Percentiles rank a stretch among this genome's conserved stretches.
Conservation (phyloP, 2,329 filamentous ascomycete genomes). For the Cytospora leucostoma region DNA sequence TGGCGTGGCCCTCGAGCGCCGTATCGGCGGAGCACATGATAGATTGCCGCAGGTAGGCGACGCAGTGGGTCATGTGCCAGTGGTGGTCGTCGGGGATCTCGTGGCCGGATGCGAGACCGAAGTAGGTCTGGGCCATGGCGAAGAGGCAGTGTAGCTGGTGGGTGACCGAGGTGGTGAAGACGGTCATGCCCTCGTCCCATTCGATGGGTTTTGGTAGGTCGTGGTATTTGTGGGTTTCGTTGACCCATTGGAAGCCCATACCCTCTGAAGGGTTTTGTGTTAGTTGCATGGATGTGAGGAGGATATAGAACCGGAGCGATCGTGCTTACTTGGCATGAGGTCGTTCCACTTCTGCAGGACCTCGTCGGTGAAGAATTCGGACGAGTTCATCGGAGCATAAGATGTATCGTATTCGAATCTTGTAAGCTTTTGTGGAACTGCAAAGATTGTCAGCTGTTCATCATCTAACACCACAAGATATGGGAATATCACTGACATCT, state of each 20-base stretch:
- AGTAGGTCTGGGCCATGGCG: constrained; percentile 41
- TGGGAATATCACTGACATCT: constrained; percentile 31
- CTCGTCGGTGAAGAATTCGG: constrained; percentile 41
- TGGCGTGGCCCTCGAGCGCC: constrained; percentile 48
- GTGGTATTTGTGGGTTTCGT: constrained; percentile 40
- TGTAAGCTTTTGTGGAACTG: constrained; percentile 37
- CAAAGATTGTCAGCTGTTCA: constrained; percentile 11
- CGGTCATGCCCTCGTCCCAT: constrained; percentile 38
- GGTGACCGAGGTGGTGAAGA: constrained; percentile 42
- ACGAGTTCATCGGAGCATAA: constrained; percentile 40
- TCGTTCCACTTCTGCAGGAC: constrained; percentile 40
- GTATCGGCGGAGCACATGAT: constrained; percentile 50
- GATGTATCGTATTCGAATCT: constrained; percentile 39
- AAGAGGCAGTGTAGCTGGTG: constrained; percentile 41
- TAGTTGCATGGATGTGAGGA: constrained; percentile 1
- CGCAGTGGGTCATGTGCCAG: constrained; percentile 53
- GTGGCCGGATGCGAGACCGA: constrained; percentile 42
- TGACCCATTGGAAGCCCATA: constrained; percentile 42
- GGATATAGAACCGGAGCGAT: neutral
- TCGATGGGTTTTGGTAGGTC: constrained; percentile 40
- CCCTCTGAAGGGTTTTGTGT: constrained; percentile 31
- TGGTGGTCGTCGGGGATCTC: constrained; percentile 46
- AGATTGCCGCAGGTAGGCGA: constrained; percentile 50
- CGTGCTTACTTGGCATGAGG: constrained; percentile 38
- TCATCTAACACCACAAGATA: neutral